A percentile compares a stretch with the other conserved stretches of the same genome.
These are phyloP conservation scores for Lepiota brunneoincarnata DNA, from an alignment of 768 basidiomycete species.

Conservation along the genomic window DNA sequence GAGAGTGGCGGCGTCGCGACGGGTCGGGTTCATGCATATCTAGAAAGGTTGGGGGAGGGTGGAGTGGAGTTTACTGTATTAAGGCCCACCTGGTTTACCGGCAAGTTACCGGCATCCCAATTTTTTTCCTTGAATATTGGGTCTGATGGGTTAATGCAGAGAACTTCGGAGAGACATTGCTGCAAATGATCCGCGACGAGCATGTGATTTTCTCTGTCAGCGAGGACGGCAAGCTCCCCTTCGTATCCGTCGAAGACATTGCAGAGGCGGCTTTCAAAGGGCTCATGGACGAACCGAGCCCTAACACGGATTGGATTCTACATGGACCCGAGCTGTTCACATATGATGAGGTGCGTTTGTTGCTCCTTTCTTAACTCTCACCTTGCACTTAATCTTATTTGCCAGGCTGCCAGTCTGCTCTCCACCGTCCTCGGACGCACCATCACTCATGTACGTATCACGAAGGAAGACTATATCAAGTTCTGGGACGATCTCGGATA, in stretches of 20 bases:
- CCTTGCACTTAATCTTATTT: background rate
- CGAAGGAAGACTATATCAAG: conserved; percentile 17
- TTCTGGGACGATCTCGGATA: conserved; percentile 17
- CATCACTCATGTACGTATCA: conserved; percentile 24
- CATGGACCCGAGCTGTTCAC: conserved; percentile 30
- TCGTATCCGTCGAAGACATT: conserved; percentile 31
- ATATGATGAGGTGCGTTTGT: conserved; percentile 25
- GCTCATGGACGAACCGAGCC: conserved; percentile 21
- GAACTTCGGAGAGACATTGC: conserved; percentile 23
- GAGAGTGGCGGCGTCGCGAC: background rate
- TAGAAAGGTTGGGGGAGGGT: conserved; percentile 23
- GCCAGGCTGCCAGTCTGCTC: conserved; percentile 23
- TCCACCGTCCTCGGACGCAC: conserved; percentile 24
- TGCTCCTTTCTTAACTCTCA: background rate
- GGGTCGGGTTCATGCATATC: conserved; percentile 33
- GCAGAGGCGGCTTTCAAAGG: conserved; percentile 29
- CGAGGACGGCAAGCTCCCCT: conserved; percentile 25
- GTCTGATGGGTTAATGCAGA: conserved; percentile 17
- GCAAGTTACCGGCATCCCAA: conserved; percentile 17
- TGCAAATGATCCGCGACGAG: conserved; percentile 20
- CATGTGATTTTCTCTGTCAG: conserved; percentile 24
- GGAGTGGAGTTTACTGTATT: conserved; percentile 32
- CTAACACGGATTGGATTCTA: conserved; percentile 26
- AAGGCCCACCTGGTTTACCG: conserved; percentile 37
- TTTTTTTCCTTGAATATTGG: background rate